A percentile compares a stretch with the other conserved stretches of the same genome.
Conservation (phyloP, 2,329 filamentous ascomycete genomes). For the Coniella lustricola region DNA sequence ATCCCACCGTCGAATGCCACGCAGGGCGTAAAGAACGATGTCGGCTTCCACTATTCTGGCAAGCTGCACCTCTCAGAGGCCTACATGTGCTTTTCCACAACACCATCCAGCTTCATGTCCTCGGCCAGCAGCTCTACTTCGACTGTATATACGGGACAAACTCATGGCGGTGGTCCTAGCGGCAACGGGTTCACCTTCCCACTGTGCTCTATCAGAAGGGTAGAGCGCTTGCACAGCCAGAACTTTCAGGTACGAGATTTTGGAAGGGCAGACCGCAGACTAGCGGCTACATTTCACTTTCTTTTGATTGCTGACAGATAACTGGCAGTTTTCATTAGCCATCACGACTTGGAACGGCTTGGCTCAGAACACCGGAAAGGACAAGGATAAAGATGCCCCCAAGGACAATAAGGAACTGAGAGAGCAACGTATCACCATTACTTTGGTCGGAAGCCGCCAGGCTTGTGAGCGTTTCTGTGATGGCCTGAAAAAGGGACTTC, state of each 20-base stretch:
- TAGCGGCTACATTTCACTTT: not conserved
- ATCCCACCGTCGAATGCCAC: conserved; percentile 67
- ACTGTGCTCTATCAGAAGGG: conserved; percentile 81
- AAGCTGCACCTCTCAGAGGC: conserved; percentile 90
- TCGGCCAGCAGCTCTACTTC: conserved; percentile 74
- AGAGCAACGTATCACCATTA: conserved; percentile 84
- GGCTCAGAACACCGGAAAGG: conserved; percentile 48
- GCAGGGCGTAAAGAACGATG: conserved; percentile 63
- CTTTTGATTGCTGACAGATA: conserved; percentile 16
- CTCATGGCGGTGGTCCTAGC: conserved; percentile 83
- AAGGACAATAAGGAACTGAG: conserved; percentile 35
- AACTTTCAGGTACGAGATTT: conserved; percentile 57
- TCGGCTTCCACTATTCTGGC: conserved; percentile 83
- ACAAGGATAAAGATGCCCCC: conserved; percentile 37
- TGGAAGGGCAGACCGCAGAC: not conserved
- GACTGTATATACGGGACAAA: conserved; percentile 83
- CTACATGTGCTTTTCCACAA: conserved; percentile 94
- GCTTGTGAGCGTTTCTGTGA: conserved; percentile 95
- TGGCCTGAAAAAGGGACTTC: conserved; percentile 81
- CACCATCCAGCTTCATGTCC: conserved; percentile 77
- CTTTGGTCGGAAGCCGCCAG: conserved; percentile 80
- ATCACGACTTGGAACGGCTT: conserved; percentile 92
- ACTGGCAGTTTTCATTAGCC: conserved; percentile 69
- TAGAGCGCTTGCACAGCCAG: conserved; percentile 88
- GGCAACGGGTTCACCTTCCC: conserved; percentile 96